These are phyloP conservation scores for Lentinus brumalis DNA, from an alignment of 768 basidiomycete species.

Conservation along the genomic window DNA sequence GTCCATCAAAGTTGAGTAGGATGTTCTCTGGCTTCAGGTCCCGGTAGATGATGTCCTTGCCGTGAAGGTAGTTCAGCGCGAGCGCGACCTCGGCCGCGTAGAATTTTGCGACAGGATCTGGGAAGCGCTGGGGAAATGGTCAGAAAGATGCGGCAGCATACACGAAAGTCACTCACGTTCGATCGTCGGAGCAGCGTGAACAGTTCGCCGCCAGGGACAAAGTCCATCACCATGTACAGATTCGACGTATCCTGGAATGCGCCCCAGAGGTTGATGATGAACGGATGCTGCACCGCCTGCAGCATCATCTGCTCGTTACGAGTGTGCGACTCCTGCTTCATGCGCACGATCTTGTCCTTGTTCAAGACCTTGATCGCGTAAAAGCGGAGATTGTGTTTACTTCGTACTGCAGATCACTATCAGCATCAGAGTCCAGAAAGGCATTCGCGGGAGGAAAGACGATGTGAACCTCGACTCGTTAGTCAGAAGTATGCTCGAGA, in stretches of 20 bases:
- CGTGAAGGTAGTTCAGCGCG: conserved; percentile 88
- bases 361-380: conserved; percentile 95
- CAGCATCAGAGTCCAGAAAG: no score
- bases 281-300: conserved; percentile 82
- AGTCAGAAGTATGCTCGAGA: no score
- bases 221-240: conserved; percentile 98
- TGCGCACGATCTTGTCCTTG: conserved; percentile 88
- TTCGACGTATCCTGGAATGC: conserved; percentile 90
- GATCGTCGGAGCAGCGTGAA: conserved; percentile 92
- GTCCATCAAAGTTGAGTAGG: conserved; percentile 89
- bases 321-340: conserved; percentile 97
- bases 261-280: conserved; percentile 97
- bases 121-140: conserved; percentile 71
- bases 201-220: conserved; percentile 94
- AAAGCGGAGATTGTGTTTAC: conserved; percentile 92
- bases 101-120: conserved; percentile 96
- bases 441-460: no score
- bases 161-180: conserved; percentile 55
- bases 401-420: conserved; percentile 59
- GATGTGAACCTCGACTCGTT: no score
- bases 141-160: not conserved
- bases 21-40: conserved; percentile 99
- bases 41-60: conserved; percentile 89
- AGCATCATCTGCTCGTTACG: conserved; percentile 93
- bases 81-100: conserved; percentile 95